Evolutionary conservation across 2,329 filamentous ascomycete genomes (phyloP), one percentile per base, ranked within the genome.

Genomic region (Cladophialophora carrionii): DNA sequence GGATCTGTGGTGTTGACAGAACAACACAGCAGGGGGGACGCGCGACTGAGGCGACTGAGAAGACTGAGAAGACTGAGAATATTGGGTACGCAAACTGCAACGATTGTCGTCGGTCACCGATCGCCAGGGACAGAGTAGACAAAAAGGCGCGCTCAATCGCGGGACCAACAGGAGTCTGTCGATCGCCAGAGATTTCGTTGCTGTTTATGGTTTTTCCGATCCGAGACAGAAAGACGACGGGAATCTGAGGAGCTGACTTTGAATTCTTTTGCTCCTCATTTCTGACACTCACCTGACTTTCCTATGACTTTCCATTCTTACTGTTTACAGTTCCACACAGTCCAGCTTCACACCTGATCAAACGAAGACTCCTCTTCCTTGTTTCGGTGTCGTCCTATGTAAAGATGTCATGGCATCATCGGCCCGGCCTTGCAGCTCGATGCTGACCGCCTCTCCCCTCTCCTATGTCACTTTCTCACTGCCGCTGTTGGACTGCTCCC

Each of bases 401-500:
- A 20, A 62, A n/a, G 53, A 56, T 57, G 57, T 60, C 57, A 60
- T 60, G 8, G 51, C 29, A 32, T 32, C 20, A 34, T 53, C 24
- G 24, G 14, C 52, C 29, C 12, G 26, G 29, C 22, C 52, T 34
- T 20, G 22, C 20, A 52, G 48, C 22, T 29, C 5, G 29, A 4
- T 43, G 59, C 59, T 68, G 65, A 68, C 65, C 65, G 65, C 62
- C 54, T 58, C 46, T n/a, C 14, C 37, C 37, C 17, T 68, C 60
- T 68, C 60, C 56, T 37, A 32, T 29, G 52, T 57, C 61, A 57
- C 43, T 41, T 32, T 34, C 43, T 37, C 61, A 49, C 57, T 57
- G 34, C 57, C 48, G 54, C 24, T 24, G 54, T 14, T 41, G 29
- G 20, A 20, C 20, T 26, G 5, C 56, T 51, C 61, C 56, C 56